Conservation (phyloP, 208 protist genomes). For the Acanthamoeba healyi region DNA sequence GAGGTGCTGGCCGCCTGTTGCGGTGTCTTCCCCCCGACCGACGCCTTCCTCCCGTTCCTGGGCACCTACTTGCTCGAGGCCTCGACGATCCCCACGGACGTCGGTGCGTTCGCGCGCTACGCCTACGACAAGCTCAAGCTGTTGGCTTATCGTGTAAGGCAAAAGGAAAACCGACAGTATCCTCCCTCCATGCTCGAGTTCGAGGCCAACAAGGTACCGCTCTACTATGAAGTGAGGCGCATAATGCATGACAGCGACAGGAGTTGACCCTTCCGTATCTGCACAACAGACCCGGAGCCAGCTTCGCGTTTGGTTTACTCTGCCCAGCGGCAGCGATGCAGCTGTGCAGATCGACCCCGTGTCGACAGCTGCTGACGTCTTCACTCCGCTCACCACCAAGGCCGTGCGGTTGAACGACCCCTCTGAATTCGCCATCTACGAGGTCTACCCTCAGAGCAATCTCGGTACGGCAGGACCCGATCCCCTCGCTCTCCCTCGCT, state of each 20-base stretch:
- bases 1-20: conserved; percentile 17
- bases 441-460: neutral
- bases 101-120: conserved; percentile 2
- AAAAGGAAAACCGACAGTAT: conserved; percentile 26
- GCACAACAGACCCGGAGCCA: neutral
- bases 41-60: conserved; percentile 7
- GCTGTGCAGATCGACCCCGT: conserved; percentile 21
- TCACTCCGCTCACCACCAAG: conserved; percentile 32
- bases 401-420: conserved; percentile 22
- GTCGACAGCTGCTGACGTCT: conserved; percentile 13
- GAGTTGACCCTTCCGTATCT: neutral
- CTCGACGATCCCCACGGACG: neutral
- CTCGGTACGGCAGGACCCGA: conserved; percentile 36
- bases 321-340: conserved; percentile 1
- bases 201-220: conserved; percentile 21
- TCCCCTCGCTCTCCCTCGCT: too few relatives aligned
- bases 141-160: neutral
- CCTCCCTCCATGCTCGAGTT: conserved; percentile 9
- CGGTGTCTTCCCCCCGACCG: conserved; percentile 39
- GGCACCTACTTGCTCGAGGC: conserved; percentile 7
- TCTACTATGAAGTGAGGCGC: too few relatives aligned
- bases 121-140: conserved; percentile 43
- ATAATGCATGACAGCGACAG: too few relatives aligned
- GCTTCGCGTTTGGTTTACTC: neutral
- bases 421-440: conserved; percentile 40